These are phyloP conservation scores for Zarea fungicola DNA, from an alignment of 2,329 filamentous ascomycete species.

Conservation along the genomic window DNA sequence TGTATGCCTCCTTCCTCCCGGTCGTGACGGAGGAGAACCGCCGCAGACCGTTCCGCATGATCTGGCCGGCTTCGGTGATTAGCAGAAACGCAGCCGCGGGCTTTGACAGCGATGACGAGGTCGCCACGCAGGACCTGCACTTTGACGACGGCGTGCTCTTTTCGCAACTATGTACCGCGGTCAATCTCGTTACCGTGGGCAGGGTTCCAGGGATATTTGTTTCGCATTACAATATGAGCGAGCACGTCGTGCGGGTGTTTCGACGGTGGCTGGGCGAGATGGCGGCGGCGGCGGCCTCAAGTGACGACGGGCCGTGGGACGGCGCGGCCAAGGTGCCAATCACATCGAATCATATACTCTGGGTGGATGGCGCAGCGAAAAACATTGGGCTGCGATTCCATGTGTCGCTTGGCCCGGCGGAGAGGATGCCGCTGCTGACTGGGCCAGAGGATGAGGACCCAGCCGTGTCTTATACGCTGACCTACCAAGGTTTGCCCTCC, in stretches of 20 bases:
- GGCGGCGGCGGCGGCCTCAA: constrained; percentile 29
- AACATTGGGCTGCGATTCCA: constrained; percentile 65
- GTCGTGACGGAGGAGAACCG: constrained; percentile 49
- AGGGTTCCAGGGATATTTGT: constrained; percentile 57
- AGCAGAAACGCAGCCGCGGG: constrained; percentile 13
- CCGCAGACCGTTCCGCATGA: constrained; percentile 26
- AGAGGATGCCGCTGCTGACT: constrained; percentile 49
- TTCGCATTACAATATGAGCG: constrained; percentile 60
- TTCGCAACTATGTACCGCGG: constrained; percentile 64
- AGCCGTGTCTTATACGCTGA: constrained; percentile 64
- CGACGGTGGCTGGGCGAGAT: constrained; percentile 61
- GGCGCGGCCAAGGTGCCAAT: constrained; percentile 10
- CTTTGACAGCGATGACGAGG: constrained; percentile 20
- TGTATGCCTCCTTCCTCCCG: constrained; percentile 70
- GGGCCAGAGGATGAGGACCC: constrained; percentile 56
- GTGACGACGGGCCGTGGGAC: constrained; percentile 12
- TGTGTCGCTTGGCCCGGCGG: constrained; percentile 37
- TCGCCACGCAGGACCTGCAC: constrained; percentile 50
- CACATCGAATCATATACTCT: constrained; percentile 47
- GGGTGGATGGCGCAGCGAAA: constrained; percentile 55
- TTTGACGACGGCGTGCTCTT: constrained; percentile 69
- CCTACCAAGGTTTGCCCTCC: constrained; percentile 59
- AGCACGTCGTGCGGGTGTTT: constrained; percentile 66
- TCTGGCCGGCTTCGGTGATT: constrained; percentile 9
- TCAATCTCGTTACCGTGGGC: constrained; percentile 61